Evolutionary conservation across 2,329 filamentous ascomycete genomes (phyloP), one percentile per base, ranked within the genome.

Genomic region (Diaporthe citrichinensis): DNA sequence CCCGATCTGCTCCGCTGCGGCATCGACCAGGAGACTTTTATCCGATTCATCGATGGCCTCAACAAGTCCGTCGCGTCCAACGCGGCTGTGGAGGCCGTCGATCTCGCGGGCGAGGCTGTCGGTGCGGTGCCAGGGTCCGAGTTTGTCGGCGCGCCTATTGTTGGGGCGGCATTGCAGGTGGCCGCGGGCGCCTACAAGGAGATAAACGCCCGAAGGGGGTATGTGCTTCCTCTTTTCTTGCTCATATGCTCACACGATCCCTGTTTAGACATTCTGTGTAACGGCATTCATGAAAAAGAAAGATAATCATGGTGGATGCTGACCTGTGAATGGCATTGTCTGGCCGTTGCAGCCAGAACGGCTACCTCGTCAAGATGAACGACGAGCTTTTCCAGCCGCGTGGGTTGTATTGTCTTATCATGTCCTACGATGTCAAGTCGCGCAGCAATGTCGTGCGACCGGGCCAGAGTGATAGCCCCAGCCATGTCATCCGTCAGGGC

Each of bases 371-470:
- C 7, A 61, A 25, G 14, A 41, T 61, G 36, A 61, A 61, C 36
- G 36, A 61, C 14, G 36, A 39, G 20, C 23, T 61, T 15, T 61
- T 61, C 34, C 58, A 36, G 6, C 36, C 58, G 15, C 58, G 58
- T 0, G 58, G 58, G 1, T 3, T 61, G 2, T 25, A 28, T 15
- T 61, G 58, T n/a, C 58, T 61, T 3, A 61, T 61, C 12, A 61
- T 61, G 58, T 61, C 34, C 23, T 61, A 61, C 36, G 58, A 61
- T 8, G 58, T 61, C 6, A 61, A 61, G 36, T 61, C 58, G 7
- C 36, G 58, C 23, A 25, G 58, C 14, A 61, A 61, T 41, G 58
- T 61, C 5, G 36, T 41, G 36, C 34, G 36, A 4, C 58, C 58
- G 2, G 58, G 58, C 23, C 58, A 61, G 34, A 61, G 58, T 41